phyloP scores from a whole-genome alignment of 2,329 filamentous ascomycete species.

The Ustulina deusta region DNA sequence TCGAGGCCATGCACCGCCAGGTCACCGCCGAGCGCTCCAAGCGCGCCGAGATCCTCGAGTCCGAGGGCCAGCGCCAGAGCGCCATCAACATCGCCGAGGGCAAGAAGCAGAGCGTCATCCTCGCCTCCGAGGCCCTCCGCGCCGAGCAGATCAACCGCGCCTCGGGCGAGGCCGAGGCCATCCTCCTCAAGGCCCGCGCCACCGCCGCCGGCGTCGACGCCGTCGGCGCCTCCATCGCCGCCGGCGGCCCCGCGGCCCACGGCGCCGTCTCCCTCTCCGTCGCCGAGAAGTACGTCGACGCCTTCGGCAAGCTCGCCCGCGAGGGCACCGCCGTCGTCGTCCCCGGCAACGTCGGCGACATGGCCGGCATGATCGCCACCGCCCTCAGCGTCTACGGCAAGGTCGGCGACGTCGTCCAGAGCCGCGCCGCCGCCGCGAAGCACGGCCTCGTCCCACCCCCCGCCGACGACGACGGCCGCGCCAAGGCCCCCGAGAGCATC shows the following conservation, averaged over 20 bases:
- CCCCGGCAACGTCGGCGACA: constrained; percentile 95
- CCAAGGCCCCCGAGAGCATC: constrained; percentile 41
- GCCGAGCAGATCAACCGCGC: constrained; percentile 95
- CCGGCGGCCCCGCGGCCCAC: constrained; percentile 81
- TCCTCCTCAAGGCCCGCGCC: constrained; percentile 84
- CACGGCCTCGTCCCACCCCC: constrained; percentile 25
- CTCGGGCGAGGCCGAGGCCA: constrained; percentile 93
- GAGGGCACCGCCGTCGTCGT: constrained; percentile 97
- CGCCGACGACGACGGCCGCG: constrained; percentile 32
- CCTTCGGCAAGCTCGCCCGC: constrained; percentile 90
- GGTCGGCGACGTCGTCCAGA: constrained; percentile 84
- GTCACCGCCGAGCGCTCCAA: constrained; percentile 98
- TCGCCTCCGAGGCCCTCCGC: constrained; percentile 91
- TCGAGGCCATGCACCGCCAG: constrained; percentile 97
- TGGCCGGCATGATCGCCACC: constrained; percentile 95
- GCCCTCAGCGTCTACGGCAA: constrained; percentile 96
- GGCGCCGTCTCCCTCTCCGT: constrained; percentile 87
- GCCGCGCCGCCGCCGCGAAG: constrained; percentile 62
- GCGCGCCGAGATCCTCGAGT: constrained; percentile 96
- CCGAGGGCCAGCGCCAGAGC: constrained; percentile 94
- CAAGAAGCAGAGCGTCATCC: constrained; percentile 94
- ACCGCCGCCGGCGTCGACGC: constrained; percentile 90
- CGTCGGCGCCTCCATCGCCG: constrained; percentile 79
- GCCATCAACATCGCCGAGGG: constrained; percentile 99
- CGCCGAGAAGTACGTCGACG: constrained; percentile 97